phyloP scores from a whole-genome alignment of 768 basidiomycete genomes.

The Strobilomyces confusus region DNA sequence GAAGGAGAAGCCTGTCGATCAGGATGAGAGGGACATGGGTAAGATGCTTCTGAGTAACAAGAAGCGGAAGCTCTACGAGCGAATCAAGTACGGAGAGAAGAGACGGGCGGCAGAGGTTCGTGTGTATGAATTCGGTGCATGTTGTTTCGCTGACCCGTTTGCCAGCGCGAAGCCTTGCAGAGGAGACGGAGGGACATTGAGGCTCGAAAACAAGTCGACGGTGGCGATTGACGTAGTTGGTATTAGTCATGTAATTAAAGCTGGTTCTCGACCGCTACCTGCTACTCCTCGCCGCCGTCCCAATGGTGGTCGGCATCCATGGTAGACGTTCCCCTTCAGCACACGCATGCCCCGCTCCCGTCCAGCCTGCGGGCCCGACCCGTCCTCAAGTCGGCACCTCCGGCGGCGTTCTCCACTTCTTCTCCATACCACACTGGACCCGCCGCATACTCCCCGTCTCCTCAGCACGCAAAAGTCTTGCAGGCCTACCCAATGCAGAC shows the following conservation, averaged over 20 bases:
- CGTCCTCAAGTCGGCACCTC: constrained; percentile 35
- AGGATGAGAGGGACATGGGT: constrained; percentile 77
- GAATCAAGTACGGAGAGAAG: constrained; percentile 83
- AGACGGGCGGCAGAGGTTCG: constrained; percentile 78
- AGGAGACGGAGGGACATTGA: constrained; percentile 52
- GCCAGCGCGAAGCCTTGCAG: constrained; percentile 60
- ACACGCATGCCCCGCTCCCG: constrained; percentile 21
- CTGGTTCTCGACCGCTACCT: no score
- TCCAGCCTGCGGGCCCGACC: no score
- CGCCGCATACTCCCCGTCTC: constrained; percentile 42
- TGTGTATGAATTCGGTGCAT: constrained; percentile 6
- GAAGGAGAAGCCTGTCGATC: constrained; percentile 35
- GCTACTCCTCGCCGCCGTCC: constrained; percentile 7
- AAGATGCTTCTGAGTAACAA: constrained; percentile 99
- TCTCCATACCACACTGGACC: constrained; percentile 64
- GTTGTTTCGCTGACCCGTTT: constrained; percentile 8
- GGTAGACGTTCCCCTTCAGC: constrained; percentile 34
- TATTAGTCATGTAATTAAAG: constrained; percentile 11
- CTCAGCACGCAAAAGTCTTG: constrained; percentile 29
- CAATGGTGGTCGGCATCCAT: constrained; percentile 39
- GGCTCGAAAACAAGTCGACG: constrained; percentile 28
- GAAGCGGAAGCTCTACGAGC: constrained; percentile 89
- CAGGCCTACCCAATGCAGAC: constrained; percentile 17
- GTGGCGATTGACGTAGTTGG: neutral
- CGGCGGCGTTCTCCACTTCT: constrained; percentile 43